A percentile compares a stretch with the other conserved stretches of the same genome.
Conservation (phyloP, 495 filamentous ascomycete species). For the Aspergillus panamensis region DNA sequence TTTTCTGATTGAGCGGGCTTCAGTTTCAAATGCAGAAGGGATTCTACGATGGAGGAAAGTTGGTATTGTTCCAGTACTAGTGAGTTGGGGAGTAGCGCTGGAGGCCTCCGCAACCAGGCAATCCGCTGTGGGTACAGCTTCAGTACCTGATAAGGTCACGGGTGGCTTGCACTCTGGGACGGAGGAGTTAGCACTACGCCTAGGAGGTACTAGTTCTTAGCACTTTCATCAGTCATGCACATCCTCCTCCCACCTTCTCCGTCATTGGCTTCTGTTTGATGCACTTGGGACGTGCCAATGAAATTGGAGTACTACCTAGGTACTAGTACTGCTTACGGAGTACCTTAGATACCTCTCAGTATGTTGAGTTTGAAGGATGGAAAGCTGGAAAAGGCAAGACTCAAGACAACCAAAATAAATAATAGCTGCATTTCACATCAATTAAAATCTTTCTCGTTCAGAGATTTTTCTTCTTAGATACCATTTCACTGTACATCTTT, state of each 20-base stretch:
- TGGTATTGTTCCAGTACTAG: background rate
- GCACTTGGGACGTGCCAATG: background rate
- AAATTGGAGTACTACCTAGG: background rate
- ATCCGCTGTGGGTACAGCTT: conserved; percentile 6
- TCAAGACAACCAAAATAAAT: too few species aligned
- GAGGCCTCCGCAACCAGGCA: conserved; percentile 5
- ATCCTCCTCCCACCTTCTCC: background rate
- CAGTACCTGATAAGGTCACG: conserved; percentile 5
- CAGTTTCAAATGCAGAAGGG: background rate
- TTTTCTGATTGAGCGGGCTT: background rate
- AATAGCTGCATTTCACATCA: too few species aligned
- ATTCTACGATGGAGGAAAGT: background rate
- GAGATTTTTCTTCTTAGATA: too few species aligned
- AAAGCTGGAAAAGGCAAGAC: background rate
- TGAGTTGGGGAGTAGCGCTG: background rate
- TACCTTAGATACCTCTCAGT: background rate
- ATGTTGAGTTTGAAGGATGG: background rate
- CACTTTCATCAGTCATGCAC: background rate
- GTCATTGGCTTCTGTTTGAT: background rate
- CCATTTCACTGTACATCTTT: too few species aligned
- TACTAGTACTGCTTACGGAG: background rate
- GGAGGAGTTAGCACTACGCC: background rate
- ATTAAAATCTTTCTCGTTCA: too few species aligned
- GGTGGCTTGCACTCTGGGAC: background rate
- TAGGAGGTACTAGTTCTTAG: background rate